Conservation (phyloP, 2,329 filamentous ascomycete species). For the Cordyceps cateniannulata region DNA sequence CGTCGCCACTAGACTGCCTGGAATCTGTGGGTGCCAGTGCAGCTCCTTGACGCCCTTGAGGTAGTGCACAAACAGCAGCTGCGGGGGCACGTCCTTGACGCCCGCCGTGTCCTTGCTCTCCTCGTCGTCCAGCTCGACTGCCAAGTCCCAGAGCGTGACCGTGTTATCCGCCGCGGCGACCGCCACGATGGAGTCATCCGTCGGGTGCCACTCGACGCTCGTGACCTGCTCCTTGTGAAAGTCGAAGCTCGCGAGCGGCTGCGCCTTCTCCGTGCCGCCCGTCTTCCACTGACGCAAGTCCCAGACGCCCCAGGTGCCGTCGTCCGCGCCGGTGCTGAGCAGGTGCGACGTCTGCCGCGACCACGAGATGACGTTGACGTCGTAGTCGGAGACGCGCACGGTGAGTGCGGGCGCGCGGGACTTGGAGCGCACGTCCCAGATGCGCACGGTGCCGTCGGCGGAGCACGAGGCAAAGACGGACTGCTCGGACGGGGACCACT, state of each 20-base stretch:
- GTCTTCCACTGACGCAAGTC: slow-evolving; percentile 90
- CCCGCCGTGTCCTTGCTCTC: slow-evolving; percentile 87
- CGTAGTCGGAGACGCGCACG: slow-evolving; percentile 73
- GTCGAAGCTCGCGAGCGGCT: slow-evolving; percentile 84
- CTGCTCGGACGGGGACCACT: slow-evolving; percentile 91
- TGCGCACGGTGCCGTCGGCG: slow-evolving; percentile 87
- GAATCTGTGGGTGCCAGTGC: slow-evolving; percentile 97
- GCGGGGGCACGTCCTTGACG: slow-evolving; percentile 83
- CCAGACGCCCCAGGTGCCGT: slow-evolving; percentile 94
- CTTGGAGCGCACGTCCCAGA: slow-evolving; percentile 94
- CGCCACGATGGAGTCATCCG: slow-evolving; percentile 90
- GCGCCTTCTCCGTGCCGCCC: slow-evolving; percentile 49
- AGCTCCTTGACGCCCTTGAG: slow-evolving; percentile 91
- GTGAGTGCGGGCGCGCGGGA: slow-evolving; percentile 81
- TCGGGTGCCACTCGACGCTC: slow-evolving; percentile 93
- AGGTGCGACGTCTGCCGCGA: slow-evolving; percentile 82
- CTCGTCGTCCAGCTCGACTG: slow-evolving; percentile 94
- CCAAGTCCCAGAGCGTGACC: slow-evolving; percentile 91
- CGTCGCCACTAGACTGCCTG: slow-evolving; percentile 81
- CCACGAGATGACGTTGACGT: slow-evolving; percentile 97
- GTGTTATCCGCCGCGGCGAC: slow-evolving; percentile 92
- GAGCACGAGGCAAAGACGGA: slow-evolving; percentile 94
- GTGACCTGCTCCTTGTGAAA: slow-evolving; percentile 98
- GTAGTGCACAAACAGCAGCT: slow-evolving; percentile 94
- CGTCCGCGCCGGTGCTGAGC: slow-evolving; percentile 85